Evolutionary conservation across 2,329 filamentous ascomycete genomes (phyloP), one percentile per base, ranked within the genome.

Genomic region (Hortaea werneckii): DNA sequence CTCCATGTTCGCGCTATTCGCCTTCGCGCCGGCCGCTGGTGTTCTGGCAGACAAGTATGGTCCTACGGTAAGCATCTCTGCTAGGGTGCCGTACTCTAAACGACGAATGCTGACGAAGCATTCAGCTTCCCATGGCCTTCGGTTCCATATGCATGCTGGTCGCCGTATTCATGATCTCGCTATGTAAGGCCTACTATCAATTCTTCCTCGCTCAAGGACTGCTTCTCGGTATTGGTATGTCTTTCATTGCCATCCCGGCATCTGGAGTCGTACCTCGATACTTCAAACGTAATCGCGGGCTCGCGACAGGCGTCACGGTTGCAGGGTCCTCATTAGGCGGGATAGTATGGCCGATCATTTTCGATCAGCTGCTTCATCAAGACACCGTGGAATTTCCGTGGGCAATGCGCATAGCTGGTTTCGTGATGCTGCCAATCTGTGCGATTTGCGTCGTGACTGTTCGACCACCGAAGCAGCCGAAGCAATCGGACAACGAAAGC

Each of bases 181-280:
- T 67, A 6, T 74, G 71, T 53, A 65, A 56, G 4, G 45, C 64
- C 29, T 77, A 76, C 50, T 78, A 67, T 61, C 73, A 77, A 5
- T 65, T 76, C 53, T 70, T 77, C 62, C 69, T 77, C 6, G 65
- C 65, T 0, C 74, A 77, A 44, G 73, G 69, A 2, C 52, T 76
- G 1, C 53, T 75, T 1, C 58, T 67, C 35, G 73, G 73, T 1
- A 40, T 62, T 0, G 53, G 58, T 3, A 68, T 66, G 51, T 68
- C 67, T 0, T 57, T 76, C 4, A 54, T 74, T 5, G 61, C 66
- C 11, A 61, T 72, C 0, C 73, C 75, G 0, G 65, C 70, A 0
- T 59, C 76, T 29, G 67, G 70, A 0, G 64, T 69, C 0, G 62
- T 74, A 0, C 65, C 67, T 2, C 70, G 72, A 27, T 58, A 54